Conservation (phyloP, 352 stramenopile species). For the Phytophthora podocarpi region DNA sequence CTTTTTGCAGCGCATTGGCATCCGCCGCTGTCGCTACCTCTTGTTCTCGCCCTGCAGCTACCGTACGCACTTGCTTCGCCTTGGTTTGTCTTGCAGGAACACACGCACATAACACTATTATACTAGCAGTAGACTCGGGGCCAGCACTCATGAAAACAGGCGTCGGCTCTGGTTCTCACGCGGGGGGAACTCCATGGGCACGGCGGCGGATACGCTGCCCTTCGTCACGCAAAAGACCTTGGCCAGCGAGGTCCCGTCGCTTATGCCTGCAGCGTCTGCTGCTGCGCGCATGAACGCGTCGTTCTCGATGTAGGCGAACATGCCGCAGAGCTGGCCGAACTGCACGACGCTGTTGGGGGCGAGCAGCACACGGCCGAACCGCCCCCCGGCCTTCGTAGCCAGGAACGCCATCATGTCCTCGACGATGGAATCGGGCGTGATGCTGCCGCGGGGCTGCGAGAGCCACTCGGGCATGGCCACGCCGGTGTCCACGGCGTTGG, state of each 20-base stretch:
- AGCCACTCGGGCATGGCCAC: slow-evolving; percentile 40
- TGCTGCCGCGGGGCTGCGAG: slow-evolving; percentile 32
- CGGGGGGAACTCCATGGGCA: slow-evolving; percentile 48
- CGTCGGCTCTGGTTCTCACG: slow-evolving; percentile 37
- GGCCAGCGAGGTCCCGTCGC: slow-evolving; percentile 32
- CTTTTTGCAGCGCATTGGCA: neutral
- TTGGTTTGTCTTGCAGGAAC: slow-evolving; percentile 1
- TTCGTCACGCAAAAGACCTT: slow-evolving; percentile 44
- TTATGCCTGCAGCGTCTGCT: slow-evolving; percentile 22
- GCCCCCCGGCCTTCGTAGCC: slow-evolving; percentile 34
- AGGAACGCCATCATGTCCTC: slow-evolving; percentile 45
- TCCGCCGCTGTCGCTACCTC: neutral
- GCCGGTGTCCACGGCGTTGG: slow-evolving; percentile 28
- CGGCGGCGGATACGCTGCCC: slow-evolving; percentile 28
- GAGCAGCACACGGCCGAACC: slow-evolving; percentile 39
- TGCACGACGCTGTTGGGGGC: slow-evolving; percentile 44
- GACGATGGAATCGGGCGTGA: slow-evolving; percentile 43
- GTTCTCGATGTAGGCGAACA: slow-evolving; percentile 52
- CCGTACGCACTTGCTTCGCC: neutral
- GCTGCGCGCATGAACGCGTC: slow-evolving; percentile 42
- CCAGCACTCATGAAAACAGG: slow-evolving; percentile 35
- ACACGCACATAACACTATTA: slow-evolving; percentile 32
- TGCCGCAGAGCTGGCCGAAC: slow-evolving; percentile 49
- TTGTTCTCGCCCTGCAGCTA: neutral
- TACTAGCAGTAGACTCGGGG: slow-evolving; percentile 16